Evolutionary conservation across 2,329 filamentous ascomycete genomes (phyloP), one percentile per base, ranked within the genome.

Genomic region (Colletotrichum agaves): DNA sequence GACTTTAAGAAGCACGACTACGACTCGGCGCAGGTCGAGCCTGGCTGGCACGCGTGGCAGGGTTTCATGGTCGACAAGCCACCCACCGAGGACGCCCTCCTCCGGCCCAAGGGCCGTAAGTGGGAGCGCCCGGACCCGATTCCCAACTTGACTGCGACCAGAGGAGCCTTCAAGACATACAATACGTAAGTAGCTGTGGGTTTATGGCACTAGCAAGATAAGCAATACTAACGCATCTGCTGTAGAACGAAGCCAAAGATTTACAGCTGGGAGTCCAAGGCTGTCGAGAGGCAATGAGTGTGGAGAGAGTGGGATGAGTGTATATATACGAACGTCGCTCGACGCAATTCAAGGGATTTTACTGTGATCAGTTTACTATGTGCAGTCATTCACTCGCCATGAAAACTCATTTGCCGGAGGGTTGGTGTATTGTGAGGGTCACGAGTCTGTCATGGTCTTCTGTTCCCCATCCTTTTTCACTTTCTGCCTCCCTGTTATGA

Each of bases 41-140:
- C 95, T 57, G 93, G 95, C 80, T 99, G 96, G 96, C 96, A 98
- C 83, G 93, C 93, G 33, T 99, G 96, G 96, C 94, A 99, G 74
- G 93, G 93, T 72, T 98, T 99, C 83, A 84, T 90, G 82, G 90
- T 97, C 75, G 94, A 98, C 81, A 92, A 92, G 81, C 90, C 95
- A 41, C 96, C 96, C 2, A 88, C 85, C 41, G 81, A 91, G 75
- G 96, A 99, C 78, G 83, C 90, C 59, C 79, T 96, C 70, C 76
- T 97, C 71, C 87, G 89, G 74, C 83, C 89, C 59, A 85, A 88
- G 72, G 80, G 89, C 52, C 88, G 93, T 70, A 79, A 84, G 41
- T 98, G 94, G 92, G 94, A 97, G 78, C 85, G 90, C 67, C 84
- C 85, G 63, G 86, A 86, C 83, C 78, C 95, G 75, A 84, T 90